Evolutionary conservation across 1,284 basidiomycete genomes (phyloP), one percentile per base, ranked within the genome.

Genomic region (Cutaneotrichosporon dermatis): DNA sequence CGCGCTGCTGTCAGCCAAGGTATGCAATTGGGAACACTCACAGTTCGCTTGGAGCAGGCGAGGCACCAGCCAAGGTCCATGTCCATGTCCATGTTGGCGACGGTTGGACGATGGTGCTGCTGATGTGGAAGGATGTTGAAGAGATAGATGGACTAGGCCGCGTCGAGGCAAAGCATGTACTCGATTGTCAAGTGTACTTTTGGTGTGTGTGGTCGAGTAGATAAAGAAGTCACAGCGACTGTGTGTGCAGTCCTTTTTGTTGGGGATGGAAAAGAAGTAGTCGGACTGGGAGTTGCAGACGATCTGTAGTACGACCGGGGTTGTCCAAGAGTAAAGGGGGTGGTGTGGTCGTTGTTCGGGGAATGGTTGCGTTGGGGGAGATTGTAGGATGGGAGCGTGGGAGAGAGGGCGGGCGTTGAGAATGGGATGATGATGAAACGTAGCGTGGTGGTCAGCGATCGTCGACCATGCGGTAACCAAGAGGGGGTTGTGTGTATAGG

Each of bases 41-140:
- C 74, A 10, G 71, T 73, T 35, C 68, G 65, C 63, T 69, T 74
- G 13, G 73, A 69, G 56, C 64, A 63, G 7, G 59, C 45, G 46
- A 66, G 51, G 45, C 64, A 66, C 64, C 64, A 66, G 11, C 64
- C 60, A 3, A 66, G 34, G 55, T 66, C 64, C 57, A 66, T 57
- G 54, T 66, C 64, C 64, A 66, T 66, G 46, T 65, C 63, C 60
- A 65, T 59, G 33, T 34, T 55, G 44, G 43, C 12, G 4, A 41
- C 25, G 25, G 58, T 40, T 35, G 40, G 39, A 34, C 36, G 33
- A 41, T 12, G 13, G 34, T 11, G 42, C 8, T 10, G 15, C 16
- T 41, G 35, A 25, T 46, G 39, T 37, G 37, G 39, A 34, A 45
- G 4, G 41, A 44, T 35, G 52, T 16, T 33, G 44, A 39, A 36